phyloP scores from a whole-genome alignment of 495 filamentous ascomycete genomes.

The Podospora pseudocomata region DNA sequence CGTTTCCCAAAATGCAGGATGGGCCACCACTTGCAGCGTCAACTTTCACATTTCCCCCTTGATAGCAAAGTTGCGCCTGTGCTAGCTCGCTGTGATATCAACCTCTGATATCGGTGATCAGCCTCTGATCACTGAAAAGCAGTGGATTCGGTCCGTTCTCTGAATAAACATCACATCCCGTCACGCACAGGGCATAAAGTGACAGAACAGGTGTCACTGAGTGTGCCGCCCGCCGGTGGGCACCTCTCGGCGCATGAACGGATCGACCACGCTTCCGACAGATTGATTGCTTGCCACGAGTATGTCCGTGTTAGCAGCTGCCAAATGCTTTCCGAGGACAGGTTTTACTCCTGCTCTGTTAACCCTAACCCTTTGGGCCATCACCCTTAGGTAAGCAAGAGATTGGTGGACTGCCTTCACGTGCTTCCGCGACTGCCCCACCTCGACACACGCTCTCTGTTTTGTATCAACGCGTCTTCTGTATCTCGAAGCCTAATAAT shows the following conservation, averaged over 20 bases:
- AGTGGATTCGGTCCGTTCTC: constrained; percentile 8
- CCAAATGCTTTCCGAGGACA: not conserved
- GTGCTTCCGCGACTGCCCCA: not conserved
- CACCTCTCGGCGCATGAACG: not conserved
- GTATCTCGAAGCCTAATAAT: not conserved
- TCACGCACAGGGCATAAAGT: not conserved
- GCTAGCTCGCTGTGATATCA: not conserved
- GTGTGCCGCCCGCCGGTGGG: not conserved
- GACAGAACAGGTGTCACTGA: not conserved
- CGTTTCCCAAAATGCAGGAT: constrained; percentile 1
- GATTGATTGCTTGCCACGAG: not conserved
- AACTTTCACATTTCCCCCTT: constrained; percentile 1
- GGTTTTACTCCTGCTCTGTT: not conserved
- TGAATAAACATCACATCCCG: constrained; percentile 10
- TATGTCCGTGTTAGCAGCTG: not conserved
- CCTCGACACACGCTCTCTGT: not conserved
- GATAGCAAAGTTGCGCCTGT: not conserved
- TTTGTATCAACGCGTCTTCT: not conserved
- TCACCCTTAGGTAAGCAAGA: not conserved
- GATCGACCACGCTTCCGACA: constrained; percentile 1
- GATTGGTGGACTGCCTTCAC: not conserved
- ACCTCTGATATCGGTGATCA: not conserved
- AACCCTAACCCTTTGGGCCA: no score
- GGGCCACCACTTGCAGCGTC: not conserved
- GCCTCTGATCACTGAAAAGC: not conserved